Evolutionary conservation across 768 basidiomycete species (phyloP), one percentile per base, ranked within the genome.

Genomic region (Megacollybia marginata): DNA sequence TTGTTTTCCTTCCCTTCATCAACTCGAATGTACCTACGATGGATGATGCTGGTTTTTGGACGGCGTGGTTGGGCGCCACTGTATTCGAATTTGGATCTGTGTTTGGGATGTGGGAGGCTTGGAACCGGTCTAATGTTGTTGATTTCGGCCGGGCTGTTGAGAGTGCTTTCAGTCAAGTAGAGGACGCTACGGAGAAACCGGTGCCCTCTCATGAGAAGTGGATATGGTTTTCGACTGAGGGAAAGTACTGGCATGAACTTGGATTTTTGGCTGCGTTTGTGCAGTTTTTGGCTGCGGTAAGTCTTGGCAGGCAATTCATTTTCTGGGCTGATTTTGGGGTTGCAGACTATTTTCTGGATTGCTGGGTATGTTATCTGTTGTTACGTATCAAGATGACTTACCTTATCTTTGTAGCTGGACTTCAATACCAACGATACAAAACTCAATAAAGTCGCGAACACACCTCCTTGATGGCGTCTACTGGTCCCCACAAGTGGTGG

Each of bases 401-500:
- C 12, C 15, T 28, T 28, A 28, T 28, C 23, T 28, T n/a, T 28
- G 10, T 57, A 65, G 68, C 13, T 69, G 67, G 47, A 69, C 70
- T 15, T 64, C 64, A 4, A 63, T 72, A 34, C 70, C 70, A 8
- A 42, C 57, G 4, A 69, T 74, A 9, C 68, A 70, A 48, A 48
- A 35, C 15, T 53, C 63, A 2, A 65, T 72, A 16, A 46, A 52
- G 51, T 31, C 58, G 0, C 57, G 61, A 31, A 61, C 59, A 8
- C 62, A 56, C 7, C 49, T 72, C 2, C 51, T 68, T 13, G 72
- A 79, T 52, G 74, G 78, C 10, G 70, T 78, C 32, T 83, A 69
- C 59, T 83, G 80, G 80, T 70, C 75, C 1, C 82, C 82, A 0
- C 81, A 83, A 54, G 79, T 84, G 9, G 57, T 83, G 16, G 82